Evolutionary conservation across 441 rosid species (phyloP), one percentile per base, ranked within the genome.

Genomic region (Monsonia emarginata): DNA sequence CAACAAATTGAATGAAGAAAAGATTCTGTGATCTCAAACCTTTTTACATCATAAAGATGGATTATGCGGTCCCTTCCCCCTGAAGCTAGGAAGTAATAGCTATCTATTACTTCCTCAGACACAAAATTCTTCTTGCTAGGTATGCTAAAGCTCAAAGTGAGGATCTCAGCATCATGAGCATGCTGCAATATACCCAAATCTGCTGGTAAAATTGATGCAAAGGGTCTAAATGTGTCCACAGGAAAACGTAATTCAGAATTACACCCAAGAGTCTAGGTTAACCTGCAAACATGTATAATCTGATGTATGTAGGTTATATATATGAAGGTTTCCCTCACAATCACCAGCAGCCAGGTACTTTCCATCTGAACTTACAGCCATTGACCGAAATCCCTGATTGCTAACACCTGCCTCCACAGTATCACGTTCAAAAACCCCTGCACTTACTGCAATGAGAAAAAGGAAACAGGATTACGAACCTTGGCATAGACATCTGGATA

Each of bases 291-390:
- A 84, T 22, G 79, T 83, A 70, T 90, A 88, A 44, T 83, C 88
- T 69, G 80, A 85, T 72, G 86, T 75, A 40, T 73, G 70, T 60
- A 90, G 83, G 76, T 84, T 82, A 80, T 83, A 90, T 61, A 88
- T 86, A 73, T 90, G 97, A 73, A 90, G 84, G 79, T 88, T 90
- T 68, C 97, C 97, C 70, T 83, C 85, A 74, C 78, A 80, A 78
- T 88, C 97, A 71, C 97, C 94, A 69, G 88, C 88, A 66, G 90
- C 96, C 65, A 91, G 75, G 79, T 86, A 88, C 79, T 82, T 81
- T 69, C 90, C 97, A 76, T 88, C 96, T 70, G 84, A 79, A 67
- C 94, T 86, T 70, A 83, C 82, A 57, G 91, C 91, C 73, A 88
- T 76, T 62, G 94, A 86, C 63, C 91, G 86, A 69, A 88, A 82